phyloP scores from a whole-genome alignment of 352 stramenopile species.

The Phytophthora brassicae region DNA sequence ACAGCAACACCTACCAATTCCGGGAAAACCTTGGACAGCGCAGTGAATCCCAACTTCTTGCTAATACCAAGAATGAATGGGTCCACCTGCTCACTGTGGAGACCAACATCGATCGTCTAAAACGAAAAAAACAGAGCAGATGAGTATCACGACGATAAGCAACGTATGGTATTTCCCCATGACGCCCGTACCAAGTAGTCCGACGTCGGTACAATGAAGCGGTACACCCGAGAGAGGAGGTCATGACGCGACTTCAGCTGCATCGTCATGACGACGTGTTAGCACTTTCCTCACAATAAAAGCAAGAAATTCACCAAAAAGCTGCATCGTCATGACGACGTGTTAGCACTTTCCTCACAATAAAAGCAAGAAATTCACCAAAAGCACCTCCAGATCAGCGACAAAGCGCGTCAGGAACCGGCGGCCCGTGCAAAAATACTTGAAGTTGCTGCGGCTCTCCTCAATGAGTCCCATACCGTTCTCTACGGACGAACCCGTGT shows the following conservation, averaged over 20 bases:
- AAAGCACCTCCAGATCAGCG: slow-evolving; percentile 53
- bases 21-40: slow-evolving; percentile 67
- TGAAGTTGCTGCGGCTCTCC: slow-evolving; percentile 77
- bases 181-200: slow-evolving; percentile 51
- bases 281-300: background rate
- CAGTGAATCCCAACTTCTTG: slow-evolving; percentile 76
- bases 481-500: slow-evolving; percentile 63
- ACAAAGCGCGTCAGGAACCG: slow-evolving; percentile 78
- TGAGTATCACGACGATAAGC: slow-evolving; percentile 1
- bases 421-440: slow-evolving; percentile 84
- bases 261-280: background rate
- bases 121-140: background rate
- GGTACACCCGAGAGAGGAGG: slow-evolving; percentile 58
- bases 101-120: slow-evolving; percentile 72
- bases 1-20: slow-evolving; percentile 48
- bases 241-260: slow-evolving; percentile 64
- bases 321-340: slow-evolving; percentile 21
- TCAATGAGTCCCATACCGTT: slow-evolving; percentile 65
- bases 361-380: background rate
- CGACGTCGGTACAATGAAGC: slow-evolving; percentile 41
- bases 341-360: background rate
- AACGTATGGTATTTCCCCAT: background rate
- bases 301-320: slow-evolving; percentile 11
- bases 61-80: slow-evolving; percentile 70
- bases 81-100: slow-evolving; percentile 61